A percentile compares a stretch with the other conserved stretches of the same genome.
Conservation (phyloP, 2,329 filamentous ascomycete species). For the Penicillium fuscoglaucum region DNA sequence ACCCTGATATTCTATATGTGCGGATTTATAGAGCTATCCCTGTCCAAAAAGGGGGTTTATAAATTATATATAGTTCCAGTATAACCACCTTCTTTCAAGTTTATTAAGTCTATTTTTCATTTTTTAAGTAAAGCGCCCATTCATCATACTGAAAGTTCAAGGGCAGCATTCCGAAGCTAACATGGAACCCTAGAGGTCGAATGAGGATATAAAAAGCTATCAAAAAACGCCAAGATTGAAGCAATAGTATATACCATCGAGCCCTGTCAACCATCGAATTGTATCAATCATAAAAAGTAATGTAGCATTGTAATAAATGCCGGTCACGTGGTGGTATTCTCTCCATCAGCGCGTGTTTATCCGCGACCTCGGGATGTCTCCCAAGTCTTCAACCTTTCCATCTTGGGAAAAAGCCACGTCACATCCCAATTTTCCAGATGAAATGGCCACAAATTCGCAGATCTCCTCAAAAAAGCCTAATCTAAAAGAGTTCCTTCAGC, state of each 20-base stretch:
- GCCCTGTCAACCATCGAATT: neutral
- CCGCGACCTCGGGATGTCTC: neutral
- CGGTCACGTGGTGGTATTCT: slow-evolving; percentile 11
- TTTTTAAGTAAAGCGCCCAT: neutral
- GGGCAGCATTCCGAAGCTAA: neutral
- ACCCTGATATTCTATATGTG: neutral
- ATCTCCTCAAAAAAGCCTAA: neutral
- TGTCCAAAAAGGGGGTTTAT: neutral
- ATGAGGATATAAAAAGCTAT: neutral
- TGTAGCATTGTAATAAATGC: neutral
- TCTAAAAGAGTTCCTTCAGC: slow-evolving; percentile 32
- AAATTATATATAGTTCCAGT: neutral
- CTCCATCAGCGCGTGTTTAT: neutral
- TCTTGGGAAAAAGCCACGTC: neutral
- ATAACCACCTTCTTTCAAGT: too few relatives aligned
- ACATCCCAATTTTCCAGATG: neutral
- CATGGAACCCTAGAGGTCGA: neutral
- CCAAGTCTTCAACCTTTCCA: neutral
- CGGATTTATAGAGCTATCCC: neutral
- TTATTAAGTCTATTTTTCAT: neutral
- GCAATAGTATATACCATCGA: neutral
- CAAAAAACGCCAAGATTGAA: neutral
- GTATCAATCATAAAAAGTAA: neutral
- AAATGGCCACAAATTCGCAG: neutral
- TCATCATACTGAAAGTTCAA: neutral